Conservation (phyloP, 2,329 filamentous ascomycete species). For the Alternaria burnsii region DNA sequence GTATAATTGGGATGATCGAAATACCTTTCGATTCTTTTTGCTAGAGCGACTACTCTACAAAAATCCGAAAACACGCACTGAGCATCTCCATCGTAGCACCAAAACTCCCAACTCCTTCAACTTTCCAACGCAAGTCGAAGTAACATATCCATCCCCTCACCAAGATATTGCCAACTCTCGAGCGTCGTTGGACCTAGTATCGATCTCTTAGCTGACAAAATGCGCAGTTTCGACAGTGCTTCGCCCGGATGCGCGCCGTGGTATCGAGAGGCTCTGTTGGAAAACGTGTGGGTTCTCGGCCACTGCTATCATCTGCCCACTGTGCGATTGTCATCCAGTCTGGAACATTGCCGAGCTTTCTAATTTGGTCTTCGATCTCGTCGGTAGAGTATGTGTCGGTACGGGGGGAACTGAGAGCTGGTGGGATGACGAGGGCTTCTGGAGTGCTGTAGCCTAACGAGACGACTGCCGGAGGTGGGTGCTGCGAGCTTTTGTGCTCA, state of each 20-base stretch:
- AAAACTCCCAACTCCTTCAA: not conserved
- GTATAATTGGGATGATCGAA: rapidly evolving
- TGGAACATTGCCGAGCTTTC: not conserved
- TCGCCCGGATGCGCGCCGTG: constrained; percentile 9
- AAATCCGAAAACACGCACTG: not conserved
- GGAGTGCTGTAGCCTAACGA: constrained; percentile 2
- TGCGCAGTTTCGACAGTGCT: constrained; percentile 18
- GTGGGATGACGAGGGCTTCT: not conserved
- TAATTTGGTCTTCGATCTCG: not conserved
- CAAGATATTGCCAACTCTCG: not conserved
- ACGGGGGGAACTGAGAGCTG: not conserved
- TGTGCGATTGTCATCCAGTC: not conserved
- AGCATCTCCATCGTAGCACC: not conserved
- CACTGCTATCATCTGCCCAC: not conserved
- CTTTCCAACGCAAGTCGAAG: not conserved
- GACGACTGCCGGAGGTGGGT: not conserved
- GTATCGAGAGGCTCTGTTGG: constrained; percentile 12
- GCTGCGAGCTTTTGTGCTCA: not conserved
- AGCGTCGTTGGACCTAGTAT: not conserved
- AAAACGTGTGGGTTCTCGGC: not conserved
- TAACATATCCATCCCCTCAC: too few relatives aligned
- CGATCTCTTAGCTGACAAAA: constrained; percentile 20
- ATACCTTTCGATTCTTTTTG: not conserved
- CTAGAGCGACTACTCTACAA: not conserved
- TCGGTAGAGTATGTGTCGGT: not conserved